Evolutionary conservation across 2,329 filamentous ascomycete genomes (phyloP).

Genomic region (Xylaria sp.): DNA sequence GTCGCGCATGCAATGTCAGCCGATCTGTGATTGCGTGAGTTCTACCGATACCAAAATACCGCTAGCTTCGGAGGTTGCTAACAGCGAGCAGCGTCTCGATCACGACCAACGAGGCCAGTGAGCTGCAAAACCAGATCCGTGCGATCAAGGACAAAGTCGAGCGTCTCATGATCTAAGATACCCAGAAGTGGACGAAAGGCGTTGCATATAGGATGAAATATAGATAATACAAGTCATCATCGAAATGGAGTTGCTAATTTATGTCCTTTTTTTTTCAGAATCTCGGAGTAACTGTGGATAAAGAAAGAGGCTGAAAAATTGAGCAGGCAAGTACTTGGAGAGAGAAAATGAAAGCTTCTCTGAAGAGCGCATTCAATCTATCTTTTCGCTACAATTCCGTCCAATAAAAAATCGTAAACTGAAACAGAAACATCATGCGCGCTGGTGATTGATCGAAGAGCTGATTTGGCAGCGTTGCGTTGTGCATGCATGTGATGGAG

Average conservation of each 20-base stretch:
- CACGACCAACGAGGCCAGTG: conserved; percentile 89
- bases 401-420: neutral
- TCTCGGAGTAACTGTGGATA: neutral
- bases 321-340: no score
- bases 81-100: conserved; percentile 58
- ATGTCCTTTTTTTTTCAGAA: neutral
- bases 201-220: conserved; percentile 8
- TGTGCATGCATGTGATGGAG: conserved; percentile 16
- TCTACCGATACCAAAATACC: neutral
- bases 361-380: neutral
- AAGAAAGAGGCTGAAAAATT: neutral
- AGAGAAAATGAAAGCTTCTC: no score
- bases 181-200: conserved; percentile 8
- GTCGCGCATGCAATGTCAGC: conserved; percentile 87
- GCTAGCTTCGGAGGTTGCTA: neutral
- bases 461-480: neutral
- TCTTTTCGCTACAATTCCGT: neutral
- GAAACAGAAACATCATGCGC: neutral
- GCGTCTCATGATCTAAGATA: conserved; percentile 83
- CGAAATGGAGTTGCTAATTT: neutral
- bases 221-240: neutral
- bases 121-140: conserved; percentile 86
- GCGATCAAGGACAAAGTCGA: conserved; percentile 94
- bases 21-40: conserved; percentile 81
- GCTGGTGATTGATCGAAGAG: conserved; percentile 10